Percentiles rank a stretch among this genome's conserved stretches.
Evolutionary conservation across 2,329 filamentous ascomycete genomes (phyloP).

Genomic region (Fusarium decemcellulare): DNA sequence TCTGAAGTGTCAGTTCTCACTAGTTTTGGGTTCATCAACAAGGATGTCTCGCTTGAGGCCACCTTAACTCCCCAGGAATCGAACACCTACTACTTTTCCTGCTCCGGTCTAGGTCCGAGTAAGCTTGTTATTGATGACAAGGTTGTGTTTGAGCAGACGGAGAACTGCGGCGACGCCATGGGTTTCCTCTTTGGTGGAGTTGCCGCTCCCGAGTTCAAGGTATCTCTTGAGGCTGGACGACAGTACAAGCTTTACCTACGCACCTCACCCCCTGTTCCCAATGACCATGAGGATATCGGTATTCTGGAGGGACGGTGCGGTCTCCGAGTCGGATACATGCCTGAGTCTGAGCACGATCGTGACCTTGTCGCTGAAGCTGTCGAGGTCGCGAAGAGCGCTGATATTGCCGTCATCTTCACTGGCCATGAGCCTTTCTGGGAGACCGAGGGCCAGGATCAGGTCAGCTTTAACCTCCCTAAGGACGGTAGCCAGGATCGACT

Average conservation of each 20-base stretch:
- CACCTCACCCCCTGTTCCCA: slow-evolving; percentile 47
- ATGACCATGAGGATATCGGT: slow-evolving; percentile 45
- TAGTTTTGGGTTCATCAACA: slow-evolving; percentile 43
- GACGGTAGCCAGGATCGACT: slow-evolving; percentile 71
- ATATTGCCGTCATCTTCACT: slow-evolving; percentile 68
- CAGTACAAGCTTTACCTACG: slow-evolving; percentile 51
- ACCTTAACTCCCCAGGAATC: slow-evolving; percentile 50
- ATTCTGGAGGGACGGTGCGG: slow-evolving; percentile 52
- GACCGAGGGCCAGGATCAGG: slow-evolving; percentile 75
- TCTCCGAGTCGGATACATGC: slow-evolving; percentile 51
- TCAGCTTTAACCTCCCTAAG: slow-evolving; percentile 78
- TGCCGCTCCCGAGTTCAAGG: slow-evolving; percentile 49
- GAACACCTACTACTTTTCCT: slow-evolving; percentile 51
- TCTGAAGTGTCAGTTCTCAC: slow-evolving; percentile 44
- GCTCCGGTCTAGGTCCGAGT: slow-evolving; percentile 50
- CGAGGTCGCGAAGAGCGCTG: slow-evolving; percentile 69
- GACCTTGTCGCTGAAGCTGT: slow-evolving; percentile 65
- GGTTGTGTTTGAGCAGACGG: slow-evolving; percentile 50
- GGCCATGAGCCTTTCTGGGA: slow-evolving; percentile 69
- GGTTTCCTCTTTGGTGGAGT: slow-evolving; percentile 52
- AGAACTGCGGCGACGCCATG: slow-evolving; percentile 52
- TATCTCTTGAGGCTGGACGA: slow-evolving; percentile 46
- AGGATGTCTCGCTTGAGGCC: slow-evolving; percentile 49
- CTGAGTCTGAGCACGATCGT: slow-evolving; percentile 51
- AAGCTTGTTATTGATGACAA: slow-evolving; percentile 50